A percentile compares a stretch with the other conserved stretches of the same genome.
phyloP scores from a whole-genome alignment of 2,329 filamentous ascomycete species.

The Cladosporium oxysporum region DNA sequence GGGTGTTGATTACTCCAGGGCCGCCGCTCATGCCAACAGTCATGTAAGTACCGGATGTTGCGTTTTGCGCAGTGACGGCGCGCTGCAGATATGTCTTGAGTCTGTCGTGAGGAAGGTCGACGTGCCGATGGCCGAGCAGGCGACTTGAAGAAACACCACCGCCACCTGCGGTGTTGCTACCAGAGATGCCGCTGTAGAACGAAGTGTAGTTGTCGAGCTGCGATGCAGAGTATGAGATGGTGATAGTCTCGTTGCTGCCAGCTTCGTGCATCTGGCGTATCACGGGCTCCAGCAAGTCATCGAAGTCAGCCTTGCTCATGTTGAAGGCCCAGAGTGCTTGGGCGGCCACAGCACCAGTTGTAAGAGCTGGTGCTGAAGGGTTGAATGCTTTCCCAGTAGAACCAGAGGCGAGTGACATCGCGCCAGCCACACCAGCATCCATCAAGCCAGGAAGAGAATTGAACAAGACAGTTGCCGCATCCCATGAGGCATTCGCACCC shows the following conservation, averaged over 20 bases:
- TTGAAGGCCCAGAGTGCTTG: conserved; percentile 35
- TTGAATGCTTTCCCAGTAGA: conserved; percentile 34
- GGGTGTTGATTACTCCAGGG: conserved; percentile 32
- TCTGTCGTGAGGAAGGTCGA: conserved; percentile 22
- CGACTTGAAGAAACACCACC: conserved; percentile 38
- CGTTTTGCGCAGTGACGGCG: conserved; percentile 26
- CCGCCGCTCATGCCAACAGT: conserved; percentile 34
- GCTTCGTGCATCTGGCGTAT: conserved; percentile 14
- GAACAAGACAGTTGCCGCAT: conserved; percentile 36
- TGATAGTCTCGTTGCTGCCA: conserved; percentile 21
- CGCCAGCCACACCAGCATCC: conserved; percentile 33
- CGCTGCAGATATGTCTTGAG: conserved; percentile 24
- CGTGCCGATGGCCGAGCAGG: conserved; percentile 39
- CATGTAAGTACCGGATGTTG: conserved; percentile 29
- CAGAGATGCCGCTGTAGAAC: conserved; percentile 36
- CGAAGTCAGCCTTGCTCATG: conserved; percentile 26
- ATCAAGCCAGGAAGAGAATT: conserved; percentile 35
- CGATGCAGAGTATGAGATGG: conserved; percentile 22
- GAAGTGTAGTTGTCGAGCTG: conserved; percentile 30
- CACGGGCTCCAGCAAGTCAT: conserved; percentile 27
- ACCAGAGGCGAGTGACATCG: conserved; percentile 25
- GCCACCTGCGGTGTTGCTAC: conserved; percentile 33
- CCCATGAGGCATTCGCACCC: conserved; percentile 37
- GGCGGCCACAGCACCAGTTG: conserved; percentile 33
- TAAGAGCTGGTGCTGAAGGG: conserved; percentile 34